Conservation (phyloP, 805 yeast species). For the Kregervanrija delftensis region DNA sequence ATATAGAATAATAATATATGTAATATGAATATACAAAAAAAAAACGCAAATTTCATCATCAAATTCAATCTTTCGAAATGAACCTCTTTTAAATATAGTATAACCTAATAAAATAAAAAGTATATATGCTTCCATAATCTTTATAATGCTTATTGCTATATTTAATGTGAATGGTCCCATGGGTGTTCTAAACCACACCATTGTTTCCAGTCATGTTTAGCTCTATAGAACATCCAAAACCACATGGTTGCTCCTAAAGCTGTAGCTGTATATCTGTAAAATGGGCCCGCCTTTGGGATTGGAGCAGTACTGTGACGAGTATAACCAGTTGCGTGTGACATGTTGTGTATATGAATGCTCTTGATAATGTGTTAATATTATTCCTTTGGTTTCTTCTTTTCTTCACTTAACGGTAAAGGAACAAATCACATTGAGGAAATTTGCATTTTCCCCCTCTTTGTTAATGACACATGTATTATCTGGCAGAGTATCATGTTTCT, state of each 20-base stretch:
- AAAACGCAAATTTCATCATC: not conserved
- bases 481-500: too few relatives aligned
- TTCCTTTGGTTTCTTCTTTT: too few relatives aligned
- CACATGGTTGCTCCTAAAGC: slow-evolving; percentile 80
- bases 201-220: slow-evolving; percentile 63
- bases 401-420: too few relatives aligned
- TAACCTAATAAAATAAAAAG: not conserved
- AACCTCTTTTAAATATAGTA: too few relatives aligned
- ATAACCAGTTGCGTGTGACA: slow-evolving; percentile 12
- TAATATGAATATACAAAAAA: not conserved
- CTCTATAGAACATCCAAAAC: slow-evolving; percentile 81
- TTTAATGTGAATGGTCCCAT: slow-evolving; percentile 31
- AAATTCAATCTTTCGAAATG: too few relatives aligned
- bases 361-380: too few relatives aligned
- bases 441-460: too few relatives aligned
- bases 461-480: too few relatives aligned
- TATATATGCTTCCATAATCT: not conserved
- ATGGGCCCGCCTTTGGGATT: slow-evolving; percentile 55
- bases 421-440: too few relatives aligned
- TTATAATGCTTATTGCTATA: not conserved
- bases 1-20: not conserved
- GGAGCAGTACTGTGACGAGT: slow-evolving; percentile 53
- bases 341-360: not conserved
- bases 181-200: slow-evolving; percentile 46
- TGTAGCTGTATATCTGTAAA: slow-evolving; percentile 55